A percentile compares a stretch with the other conserved stretches of the same genome.
phyloP scores from a whole-genome alignment of 495 filamentous ascomycete genomes.

The Glonium stellatum region DNA sequence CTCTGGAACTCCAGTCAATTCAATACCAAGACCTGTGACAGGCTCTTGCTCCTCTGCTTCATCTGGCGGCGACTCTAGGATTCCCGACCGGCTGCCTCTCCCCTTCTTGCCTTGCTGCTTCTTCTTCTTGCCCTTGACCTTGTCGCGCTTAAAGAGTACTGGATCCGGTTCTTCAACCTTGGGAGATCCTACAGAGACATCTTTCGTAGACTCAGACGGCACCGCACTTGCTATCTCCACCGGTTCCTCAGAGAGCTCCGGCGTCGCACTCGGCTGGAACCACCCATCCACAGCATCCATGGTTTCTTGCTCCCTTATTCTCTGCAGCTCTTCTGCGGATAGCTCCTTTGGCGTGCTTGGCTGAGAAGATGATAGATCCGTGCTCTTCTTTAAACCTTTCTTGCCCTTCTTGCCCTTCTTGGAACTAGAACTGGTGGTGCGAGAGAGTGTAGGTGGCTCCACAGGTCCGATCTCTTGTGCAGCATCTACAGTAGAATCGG shows the following conservation, averaged over 20 bases:
- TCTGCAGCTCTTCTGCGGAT: slow-evolving; percentile 15
- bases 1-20: background rate
- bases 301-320: slow-evolving; percentile 18
- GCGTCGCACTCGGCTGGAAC: slow-evolving; percentile 9
- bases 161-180: slow-evolving; percentile 8
- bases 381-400: slow-evolving; percentile 25
- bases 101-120: slow-evolving; percentile 26
- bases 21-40: background rate
- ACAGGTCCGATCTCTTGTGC: slow-evolving; percentile 9
- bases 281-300: slow-evolving; percentile 17
- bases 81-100: background rate
- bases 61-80: background rate
- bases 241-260: slow-evolving; percentile 1
- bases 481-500: background rate
- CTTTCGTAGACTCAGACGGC: background rate
- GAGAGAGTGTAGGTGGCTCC: slow-evolving; percentile 12
- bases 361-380: slow-evolving; percentile 8
- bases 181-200: background rate
- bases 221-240: background rate
- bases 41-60: background rate
- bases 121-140: slow-evolving; percentile 23
- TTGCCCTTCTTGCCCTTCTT: slow-evolving; percentile 28
- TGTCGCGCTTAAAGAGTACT: slow-evolving; percentile 18
- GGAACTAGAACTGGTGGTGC: slow-evolving; percentile 9
- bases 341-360: slow-evolving; percentile 12